Evolutionary conservation across 768 basidiomycete genomes (phyloP).

Genomic region (Neoboletus brunneissimus): DNA sequence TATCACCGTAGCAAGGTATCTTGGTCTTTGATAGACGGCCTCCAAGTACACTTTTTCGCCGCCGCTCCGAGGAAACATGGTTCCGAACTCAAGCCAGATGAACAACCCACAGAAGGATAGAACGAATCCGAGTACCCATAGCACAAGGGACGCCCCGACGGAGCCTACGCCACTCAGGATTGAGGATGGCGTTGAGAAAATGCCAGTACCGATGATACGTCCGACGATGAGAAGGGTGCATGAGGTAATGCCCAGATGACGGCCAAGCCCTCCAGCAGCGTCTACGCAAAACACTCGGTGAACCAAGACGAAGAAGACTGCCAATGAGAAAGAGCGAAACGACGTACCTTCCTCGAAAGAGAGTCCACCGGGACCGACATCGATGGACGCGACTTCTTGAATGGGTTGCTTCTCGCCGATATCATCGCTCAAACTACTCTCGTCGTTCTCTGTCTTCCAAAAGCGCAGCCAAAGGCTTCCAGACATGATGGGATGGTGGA

Average conservation of each 20-base stretch:
- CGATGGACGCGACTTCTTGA: conserved; percentile 5
- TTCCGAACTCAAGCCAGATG: conserved; percentile 49
- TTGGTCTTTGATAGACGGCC: conserved; percentile 48
- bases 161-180: conserved; percentile 57
- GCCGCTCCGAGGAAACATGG: conserved; percentile 46
- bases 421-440: not conserved
- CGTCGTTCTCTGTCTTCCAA: conserved; percentile 1
- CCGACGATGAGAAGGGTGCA: conserved; percentile 59
- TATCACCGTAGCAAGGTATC: conserved; percentile 47
- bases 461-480: not conserved
- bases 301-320: not conserved
- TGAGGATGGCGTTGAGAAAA: conserved; percentile 60
- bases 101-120: conserved; percentile 59
- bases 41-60: conserved; percentile 65
- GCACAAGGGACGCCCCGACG: conserved; percentile 59
- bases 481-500: conserved; percentile 5
- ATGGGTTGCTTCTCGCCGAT: not conserved
- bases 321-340: not conserved
- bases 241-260: conserved; percentile 54
- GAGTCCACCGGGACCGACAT: conserved; percentile 40
- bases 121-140: conserved; percentile 60
- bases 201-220: conserved; percentile 60
- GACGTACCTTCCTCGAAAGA: conserved; percentile 48
- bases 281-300: conserved; percentile 26
- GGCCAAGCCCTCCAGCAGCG: conserved; percentile 53